Evolutionary conservation across 768 basidiomycete species (phyloP), one percentile per base, ranked within the genome.

Genomic region (Rubroboletus pulcherrimus): DNA sequence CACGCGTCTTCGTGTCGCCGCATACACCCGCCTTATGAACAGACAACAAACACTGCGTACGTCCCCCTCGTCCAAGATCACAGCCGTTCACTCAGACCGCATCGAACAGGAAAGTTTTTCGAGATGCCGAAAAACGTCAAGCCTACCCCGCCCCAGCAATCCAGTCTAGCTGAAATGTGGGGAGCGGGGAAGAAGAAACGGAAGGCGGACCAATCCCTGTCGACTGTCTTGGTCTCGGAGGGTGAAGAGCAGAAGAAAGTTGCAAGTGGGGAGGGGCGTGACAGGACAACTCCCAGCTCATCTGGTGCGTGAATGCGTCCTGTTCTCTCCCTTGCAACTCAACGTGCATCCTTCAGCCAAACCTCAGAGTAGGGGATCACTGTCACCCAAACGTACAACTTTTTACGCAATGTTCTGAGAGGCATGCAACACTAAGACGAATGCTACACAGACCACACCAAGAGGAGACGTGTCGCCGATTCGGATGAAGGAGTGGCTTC

Each of bases 111-210:
- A 37, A 89, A 82, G 65, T 92, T 91, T 59, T 83, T 91, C 53
- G 75, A 78, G 55, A 88, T 91, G 87, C 87, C 91, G 0, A 79
- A 78, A 59, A 78, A 78, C 30, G 60, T 66, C n/a, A 91, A 89
- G 71, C 67, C 81, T 30, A 70, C 85, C 4, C 86, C 87, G 0
- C 83, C 86, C 7, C 89, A 90, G 55, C 91, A 93, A 68, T 77
- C 89, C n/a, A 91, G 76, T 63, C 80, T 93, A 38, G 77, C 81
- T 54, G 87, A 91, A 52, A 78, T 90, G 75, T 93, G 89, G 88
- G 77, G 75, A 10, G 75, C 73, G 62, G 81, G 81, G 71, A 78
- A 70, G 74, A 78, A 71, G 61, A 66, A 70, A 57, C 64, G 57
- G 15, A 64, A 56, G 37, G 52, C 56, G 3, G 57, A 53, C 33